Evolutionary conservation across 2,329 filamentous ascomycete genomes (phyloP), one percentile per base, ranked within the genome.

Genomic region (Colletotrichum tropicale): DNA sequence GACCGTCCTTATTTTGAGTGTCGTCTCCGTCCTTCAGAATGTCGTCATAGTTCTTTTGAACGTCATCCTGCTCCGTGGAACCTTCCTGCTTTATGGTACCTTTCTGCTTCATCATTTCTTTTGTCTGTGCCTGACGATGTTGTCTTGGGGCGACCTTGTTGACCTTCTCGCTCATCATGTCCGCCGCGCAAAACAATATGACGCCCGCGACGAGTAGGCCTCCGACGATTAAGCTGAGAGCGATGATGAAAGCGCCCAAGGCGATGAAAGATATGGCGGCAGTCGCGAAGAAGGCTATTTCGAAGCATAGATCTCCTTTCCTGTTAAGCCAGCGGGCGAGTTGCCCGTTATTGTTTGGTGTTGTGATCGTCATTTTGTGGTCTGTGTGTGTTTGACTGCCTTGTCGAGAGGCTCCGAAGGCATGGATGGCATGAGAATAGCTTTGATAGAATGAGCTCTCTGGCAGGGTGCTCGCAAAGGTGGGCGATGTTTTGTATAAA

Each of bases 391-490:
- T 52, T 48, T 13, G 43, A 7, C 43, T 48, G 43, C n/a, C 18
- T 12, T 48, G 10, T n/a, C 18, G 43, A n/a, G 43, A 12, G n/a
- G 43, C 13, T 48, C 43, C 10, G 18, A n/a, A 48, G n/a, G 43
- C 6, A 0, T 13, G 6, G 2, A 7, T 13, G 43, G n/a, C 43
- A 52, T 13, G 6, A 21, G n/a, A 24, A 52, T 13, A 24, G 12
- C 6, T 3, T 52, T 24, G 12, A 21, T 1, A 21, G n/a, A 24
- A 21, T 1, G n/a, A 52, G n/a, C 10, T 0, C 18, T n/a, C 9
- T n/a, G 0, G n/a, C n/a, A 21, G 9, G 6, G n/a, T 52, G 10
- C 1, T 21, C 3, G 43, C 2, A 52, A 52, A 52, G 43, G 43
- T 5, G 43, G 43, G 43, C n/a, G 43, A 52, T 21, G 43, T 0